A percentile compares a stretch with the other conserved stretches of the same genome.
Evolutionary conservation across 2,329 filamentous ascomycete genomes (phyloP).

Genomic region (Ophiosphaerella narmari): DNA sequence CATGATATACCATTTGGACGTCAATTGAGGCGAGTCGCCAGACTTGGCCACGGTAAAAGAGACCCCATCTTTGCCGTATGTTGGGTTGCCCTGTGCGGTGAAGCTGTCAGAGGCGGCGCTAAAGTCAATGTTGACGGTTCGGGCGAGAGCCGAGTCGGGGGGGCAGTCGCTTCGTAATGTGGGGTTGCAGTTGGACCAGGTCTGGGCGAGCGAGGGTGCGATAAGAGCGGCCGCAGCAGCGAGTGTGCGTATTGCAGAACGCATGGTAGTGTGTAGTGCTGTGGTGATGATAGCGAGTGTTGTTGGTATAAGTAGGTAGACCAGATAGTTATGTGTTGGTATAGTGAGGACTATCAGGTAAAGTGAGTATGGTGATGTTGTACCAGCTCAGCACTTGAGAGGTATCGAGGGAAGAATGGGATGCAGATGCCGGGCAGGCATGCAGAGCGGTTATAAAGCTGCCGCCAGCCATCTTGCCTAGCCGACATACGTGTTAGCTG

Average conservation of each 20-base stretch:
- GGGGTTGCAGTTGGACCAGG: slow-evolving; percentile 62
- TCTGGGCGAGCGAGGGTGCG: slow-evolving; percentile 53
- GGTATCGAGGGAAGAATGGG: slow-evolving; percentile 26
- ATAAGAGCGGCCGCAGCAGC: slow-evolving; percentile 47
- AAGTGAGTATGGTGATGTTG: slow-evolving; percentile 6
- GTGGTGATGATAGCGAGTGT: slow-evolving; percentile 11
- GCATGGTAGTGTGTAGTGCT: slow-evolving; percentile 32
- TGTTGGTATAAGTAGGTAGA: slow-evolving; percentile 1
- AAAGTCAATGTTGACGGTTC: slow-evolving; percentile 84
- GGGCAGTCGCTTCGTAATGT: slow-evolving; percentile 65
- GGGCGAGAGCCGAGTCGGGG: slow-evolving; percentile 78
- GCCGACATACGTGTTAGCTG: slow-evolving; percentile 33
- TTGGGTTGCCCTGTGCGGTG: slow-evolving; percentile 68
- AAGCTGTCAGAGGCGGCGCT: slow-evolving; percentile 78
- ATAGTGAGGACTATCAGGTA: neutral
- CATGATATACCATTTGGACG: slow-evolving; percentile 98
- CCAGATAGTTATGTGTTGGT: slow-evolving; percentile 13
- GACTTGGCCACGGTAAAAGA: slow-evolving; percentile 77
- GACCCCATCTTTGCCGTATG: slow-evolving; percentile 77
- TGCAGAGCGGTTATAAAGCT: slow-evolving; percentile 34
- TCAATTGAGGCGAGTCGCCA: slow-evolving; percentile 84
- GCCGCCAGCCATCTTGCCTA: slow-evolving; percentile 41
- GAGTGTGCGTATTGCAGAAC: slow-evolving; percentile 39
- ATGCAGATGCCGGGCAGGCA: slow-evolving; percentile 21
- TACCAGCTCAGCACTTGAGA: slow-evolving; percentile 29